phyloP scores from a whole-genome alignment of 768 basidiomycete species.

The Leccinum boreale region DNA sequence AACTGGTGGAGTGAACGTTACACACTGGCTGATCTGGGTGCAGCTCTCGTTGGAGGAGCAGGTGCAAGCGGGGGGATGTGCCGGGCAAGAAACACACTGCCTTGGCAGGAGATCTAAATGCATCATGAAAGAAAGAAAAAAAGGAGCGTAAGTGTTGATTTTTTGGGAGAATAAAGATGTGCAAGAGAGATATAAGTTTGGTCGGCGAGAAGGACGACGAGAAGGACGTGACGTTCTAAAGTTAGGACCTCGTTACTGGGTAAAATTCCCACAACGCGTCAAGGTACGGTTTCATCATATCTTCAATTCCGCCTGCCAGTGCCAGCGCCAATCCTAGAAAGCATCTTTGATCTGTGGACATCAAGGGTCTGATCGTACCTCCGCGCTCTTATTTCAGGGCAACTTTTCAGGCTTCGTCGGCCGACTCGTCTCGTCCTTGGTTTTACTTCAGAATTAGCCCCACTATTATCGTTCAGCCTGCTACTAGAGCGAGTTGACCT shows the following conservation, averaged over 20 bases:
- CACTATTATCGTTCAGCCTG: background rate
- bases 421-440: background rate
- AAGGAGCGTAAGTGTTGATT: slow-evolving; percentile 34
- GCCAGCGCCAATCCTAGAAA: no score
- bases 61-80: slow-evolving; percentile 47
- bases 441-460: background rate
- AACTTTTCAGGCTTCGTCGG: background rate
- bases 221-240: background rate
- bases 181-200: slow-evolving; percentile 22
- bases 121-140: slow-evolving; percentile 26
- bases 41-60: slow-evolving; percentile 58
- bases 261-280: background rate
- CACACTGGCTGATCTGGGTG: slow-evolving; percentile 57
- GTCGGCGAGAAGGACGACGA: slow-evolving; percentile 6
- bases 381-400: background rate
- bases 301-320: background rate
- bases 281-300: background rate
- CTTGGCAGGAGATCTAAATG: slow-evolving; percentile 37
- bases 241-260: slow-evolving; percentile 6
- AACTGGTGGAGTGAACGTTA: slow-evolving; percentile 5
- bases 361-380: background rate
- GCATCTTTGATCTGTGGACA: background rate
- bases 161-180: slow-evolving; percentile 15
- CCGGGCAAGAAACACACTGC: slow-evolving; percentile 51
- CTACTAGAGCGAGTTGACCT: background rate